Evolutionary conservation across 257 asterid species (phyloP), one percentile per base, ranked within the genome.

Genomic region (Plantago elongata): DNA sequence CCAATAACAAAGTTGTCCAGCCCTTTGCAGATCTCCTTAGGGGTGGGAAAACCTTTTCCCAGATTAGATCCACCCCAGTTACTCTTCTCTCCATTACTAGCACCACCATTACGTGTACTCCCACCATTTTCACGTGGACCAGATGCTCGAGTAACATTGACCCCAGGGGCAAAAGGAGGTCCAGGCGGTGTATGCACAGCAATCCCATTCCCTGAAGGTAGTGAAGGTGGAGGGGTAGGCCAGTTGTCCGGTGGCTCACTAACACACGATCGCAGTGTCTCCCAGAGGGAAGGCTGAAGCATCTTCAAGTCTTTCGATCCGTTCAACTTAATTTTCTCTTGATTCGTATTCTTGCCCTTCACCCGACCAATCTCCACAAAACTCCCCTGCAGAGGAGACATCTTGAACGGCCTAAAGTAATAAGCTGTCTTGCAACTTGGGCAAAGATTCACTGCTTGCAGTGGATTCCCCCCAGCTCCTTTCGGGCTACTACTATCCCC

Each of bases 21-120:
- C 52, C 95, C 95, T 76, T 78, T 74, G 71, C 97, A 86, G 44
- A 92, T 88, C 81, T 92, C 95, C 79, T 86, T 92, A 11, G 98
- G 97, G 7, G 97, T 92, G 10, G 98, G 98, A 22, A 92, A 71
- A 44, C 69, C 77, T 47, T 72, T 74, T 30, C 98, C 98, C 68
- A 91, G 79, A 75, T 88, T 88, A 64, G 96, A 82, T 52, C 96
- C 98, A 54, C 98, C 96, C 96, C 98, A 91, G 49, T 72, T 75
- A 69, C 68, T 70, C 77, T 86, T 86, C 60, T 84, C 87, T 29
- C 79, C 86, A 58, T 49, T 68, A 51, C 60, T 69, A 15, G 54
- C 82, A 48, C 69, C 75, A 60, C 52, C n/a, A 69, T 59, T 77
- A 68, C 50, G 62, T 13, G 74, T 61, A 13, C 78, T 62, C 27